These are phyloP conservation scores for Cordyceps sp. DNA, from an alignment of 2,329 filamentous ascomycete species.

Conservation along the genomic window DNA sequence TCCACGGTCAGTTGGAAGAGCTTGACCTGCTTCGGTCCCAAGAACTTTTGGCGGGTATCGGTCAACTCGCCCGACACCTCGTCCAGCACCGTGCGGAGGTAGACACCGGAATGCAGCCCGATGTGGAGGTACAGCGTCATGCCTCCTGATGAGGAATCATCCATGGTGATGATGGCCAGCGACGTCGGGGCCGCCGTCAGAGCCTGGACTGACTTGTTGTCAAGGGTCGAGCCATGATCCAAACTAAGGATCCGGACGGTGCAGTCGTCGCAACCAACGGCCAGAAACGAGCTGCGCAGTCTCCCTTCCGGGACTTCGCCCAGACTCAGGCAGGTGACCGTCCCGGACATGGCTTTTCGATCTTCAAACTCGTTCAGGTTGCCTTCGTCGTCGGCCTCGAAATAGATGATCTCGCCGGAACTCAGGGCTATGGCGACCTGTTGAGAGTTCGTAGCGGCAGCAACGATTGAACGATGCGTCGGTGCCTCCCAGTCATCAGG, in stretches of 20 bases:
- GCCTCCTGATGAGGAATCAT: conserved; percentile 78
- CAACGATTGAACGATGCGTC: conserved; percentile 86
- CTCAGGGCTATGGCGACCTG: conserved; percentile 90
- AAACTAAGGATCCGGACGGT: conserved; percentile 87
- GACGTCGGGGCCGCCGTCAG: conserved; percentile 80
- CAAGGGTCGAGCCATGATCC: conserved; percentile 76
- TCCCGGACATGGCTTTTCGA: conserved; percentile 86
- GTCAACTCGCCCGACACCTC: conserved; percentile 91
- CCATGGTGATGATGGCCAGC: conserved; percentile 86
- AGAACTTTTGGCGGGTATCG: conserved; percentile 84
- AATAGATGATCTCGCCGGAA: conserved; percentile 93
- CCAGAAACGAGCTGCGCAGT: conserved; percentile 77
- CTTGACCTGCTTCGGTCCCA: conserved; percentile 79
- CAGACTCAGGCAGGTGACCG: conserved; percentile 85
- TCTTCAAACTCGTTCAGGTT: conserved; percentile 88
- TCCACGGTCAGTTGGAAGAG: conserved; percentile 85
- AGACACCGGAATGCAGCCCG: conserved; percentile 86
- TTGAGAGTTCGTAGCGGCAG: conserved; percentile 79
- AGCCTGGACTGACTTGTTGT: conserved; percentile 89
- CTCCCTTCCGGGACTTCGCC: conserved; percentile 85
- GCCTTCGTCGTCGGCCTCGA: conserved; percentile 89
- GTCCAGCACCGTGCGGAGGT: conserved; percentile 85
- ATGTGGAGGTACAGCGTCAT: conserved; percentile 90
- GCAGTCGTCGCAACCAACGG: conserved; percentile 91
- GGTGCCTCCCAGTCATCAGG: conserved; percentile 91